A percentile compares a stretch with the other conserved stretches of the same genome.
Evolutionary conservation across 306 rosid species (phyloP).

Genomic region (Fragaria vesca): DNA sequence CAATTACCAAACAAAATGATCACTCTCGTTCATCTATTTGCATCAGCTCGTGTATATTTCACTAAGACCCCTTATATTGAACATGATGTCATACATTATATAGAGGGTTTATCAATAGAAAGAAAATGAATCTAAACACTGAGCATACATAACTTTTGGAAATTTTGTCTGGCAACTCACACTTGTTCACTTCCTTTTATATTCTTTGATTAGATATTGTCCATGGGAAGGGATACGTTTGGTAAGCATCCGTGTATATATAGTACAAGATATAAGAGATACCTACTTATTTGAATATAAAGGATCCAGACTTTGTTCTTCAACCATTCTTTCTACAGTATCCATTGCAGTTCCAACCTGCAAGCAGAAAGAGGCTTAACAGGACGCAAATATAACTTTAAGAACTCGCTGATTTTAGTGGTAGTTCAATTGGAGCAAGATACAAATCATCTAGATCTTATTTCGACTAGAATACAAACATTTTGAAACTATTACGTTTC

Average conservation of each 20-base stretch:
- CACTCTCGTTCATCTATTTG: background rate
- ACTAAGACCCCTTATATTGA: background rate
- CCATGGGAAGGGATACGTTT: background rate
- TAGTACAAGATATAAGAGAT: slow-evolving; percentile 21
- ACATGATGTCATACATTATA: background rate
- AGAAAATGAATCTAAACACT: background rate
- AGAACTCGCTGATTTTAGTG: background rate
- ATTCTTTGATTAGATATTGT: background rate
- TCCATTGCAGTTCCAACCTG: slow-evolving; percentile 78
- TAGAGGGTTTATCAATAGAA: background rate
- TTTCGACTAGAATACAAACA: background rate
- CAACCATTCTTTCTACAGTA: slow-evolving; percentile 70
- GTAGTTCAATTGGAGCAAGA: background rate
- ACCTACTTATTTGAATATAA: slow-evolving; percentile 56
- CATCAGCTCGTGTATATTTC: background rate
- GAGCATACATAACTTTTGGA: background rate
- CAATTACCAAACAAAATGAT: background rate
- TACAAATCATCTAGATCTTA: background rate
- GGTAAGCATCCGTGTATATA: background rate
- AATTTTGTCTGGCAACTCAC: slow-evolving; percentile 10
- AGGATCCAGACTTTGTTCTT: slow-evolving; percentile 70
- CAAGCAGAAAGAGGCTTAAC: slow-evolving; percentile 24
- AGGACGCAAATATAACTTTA: background rate
- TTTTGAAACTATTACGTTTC: background rate
- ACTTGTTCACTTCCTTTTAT: background rate